A percentile compares a stretch with the other conserved stretches of the same genome.
These are phyloP conservation scores for Liquidambar formosana DNA, from an alignment of 164 flowering plant species.

Conservation along the genomic window DNA sequence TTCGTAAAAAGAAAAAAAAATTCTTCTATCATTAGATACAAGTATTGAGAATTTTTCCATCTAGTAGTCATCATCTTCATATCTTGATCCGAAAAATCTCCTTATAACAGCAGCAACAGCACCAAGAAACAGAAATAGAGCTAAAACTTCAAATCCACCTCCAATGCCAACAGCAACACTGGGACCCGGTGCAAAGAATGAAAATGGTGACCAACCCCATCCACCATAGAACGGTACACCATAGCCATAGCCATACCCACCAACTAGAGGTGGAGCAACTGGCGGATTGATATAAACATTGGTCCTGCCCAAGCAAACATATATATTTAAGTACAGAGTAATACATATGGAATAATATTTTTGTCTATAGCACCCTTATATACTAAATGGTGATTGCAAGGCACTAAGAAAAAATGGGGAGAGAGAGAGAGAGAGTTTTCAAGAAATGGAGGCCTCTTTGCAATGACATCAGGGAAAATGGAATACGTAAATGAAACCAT, in stretches of 20 bases:
- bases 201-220: slow-evolving; percentile 97
- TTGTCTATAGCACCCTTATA: no score
- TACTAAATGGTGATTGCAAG: no score
- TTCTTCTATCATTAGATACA: no score
- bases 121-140: slow-evolving; percentile 65
- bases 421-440: no score
- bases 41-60: no score
- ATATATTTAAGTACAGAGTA: not conserved
- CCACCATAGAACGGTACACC: slow-evolving; percentile 84
- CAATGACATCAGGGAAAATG: no score
- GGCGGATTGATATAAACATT: slow-evolving; percentile 87
- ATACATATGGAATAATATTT: no score
- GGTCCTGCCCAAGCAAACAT: slow-evolving; percentile 52
- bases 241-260: slow-evolving; percentile 84
- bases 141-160: slow-evolving; percentile 77
- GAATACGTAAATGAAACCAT: no score
- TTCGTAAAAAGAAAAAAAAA: no score
- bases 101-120: slow-evolving; percentile 70
- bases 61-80: slow-evolving; percentile 59
- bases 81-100: slow-evolving; percentile 52
- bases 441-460: no score
- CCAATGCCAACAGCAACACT: slow-evolving; percentile 82
- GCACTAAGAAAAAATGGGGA: no score
- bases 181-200: slow-evolving; percentile 89
- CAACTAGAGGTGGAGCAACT: slow-evolving; percentile 82